These are phyloP conservation scores for Phalaenopsis hybrid DNA, from an alignment of 116 monocot genomes.

Conservation along the genomic window DNA sequence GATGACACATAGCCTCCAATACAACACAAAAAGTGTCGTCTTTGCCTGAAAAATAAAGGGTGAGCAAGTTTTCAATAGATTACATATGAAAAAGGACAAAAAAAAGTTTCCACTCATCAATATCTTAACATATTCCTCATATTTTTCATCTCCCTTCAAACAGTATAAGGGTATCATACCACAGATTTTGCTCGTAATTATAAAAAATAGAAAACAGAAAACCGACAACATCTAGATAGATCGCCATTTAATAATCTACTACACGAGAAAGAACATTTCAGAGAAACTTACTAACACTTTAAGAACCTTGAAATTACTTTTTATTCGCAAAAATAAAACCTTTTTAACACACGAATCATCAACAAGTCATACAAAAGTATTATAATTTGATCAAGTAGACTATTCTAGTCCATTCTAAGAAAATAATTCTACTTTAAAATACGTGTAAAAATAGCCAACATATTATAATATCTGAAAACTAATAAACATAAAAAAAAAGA, in stretches of 20 bases:
- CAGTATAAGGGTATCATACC: background rate
- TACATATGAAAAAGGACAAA: background rate
- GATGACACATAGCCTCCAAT: background rate
- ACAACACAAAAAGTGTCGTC: background rate
- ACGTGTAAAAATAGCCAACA: background rate
- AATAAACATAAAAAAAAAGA: background rate
- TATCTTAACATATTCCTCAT: background rate
- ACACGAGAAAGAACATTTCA: background rate
- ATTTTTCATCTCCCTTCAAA: background rate
- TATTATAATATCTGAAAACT: background rate
- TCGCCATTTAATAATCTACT: too few species aligned
- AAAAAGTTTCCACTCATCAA: background rate
- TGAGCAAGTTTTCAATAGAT: background rate
- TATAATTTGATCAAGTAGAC: background rate
- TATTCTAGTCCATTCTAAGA: background rate
- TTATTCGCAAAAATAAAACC: background rate
- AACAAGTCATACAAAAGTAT: background rate
- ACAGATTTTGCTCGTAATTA: background rate
- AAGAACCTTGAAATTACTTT: background rate
- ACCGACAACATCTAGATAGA: background rate
- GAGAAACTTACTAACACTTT: background rate
- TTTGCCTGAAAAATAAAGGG: conserved; percentile 3
- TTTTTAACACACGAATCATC: background rate
- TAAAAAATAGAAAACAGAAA: background rate
- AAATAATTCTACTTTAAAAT: background rate